Evolutionary conservation across 768 basidiomycete genomes (phyloP).

Genomic region (Suillus plorans): DNA sequence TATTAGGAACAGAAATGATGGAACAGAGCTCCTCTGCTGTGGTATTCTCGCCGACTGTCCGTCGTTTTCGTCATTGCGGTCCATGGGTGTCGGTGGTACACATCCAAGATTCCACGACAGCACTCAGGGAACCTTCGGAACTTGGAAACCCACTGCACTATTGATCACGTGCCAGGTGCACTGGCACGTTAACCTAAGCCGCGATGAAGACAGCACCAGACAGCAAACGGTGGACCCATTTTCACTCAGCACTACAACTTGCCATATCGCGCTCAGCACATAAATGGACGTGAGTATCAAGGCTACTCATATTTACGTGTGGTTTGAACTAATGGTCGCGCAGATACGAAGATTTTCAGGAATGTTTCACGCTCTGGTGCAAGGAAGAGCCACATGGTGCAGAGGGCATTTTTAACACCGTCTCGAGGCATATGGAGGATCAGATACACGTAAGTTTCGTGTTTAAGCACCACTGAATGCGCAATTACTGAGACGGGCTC

Average conservation of each 20-base stretch:
- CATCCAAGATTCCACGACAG: neutral
- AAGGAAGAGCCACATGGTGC: conserved; percentile 66
- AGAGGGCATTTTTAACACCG: conserved; percentile 58
- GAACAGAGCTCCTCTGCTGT: conserved; percentile 59
- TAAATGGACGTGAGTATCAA: conserved; percentile 49
- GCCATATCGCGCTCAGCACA: conserved; percentile 51
- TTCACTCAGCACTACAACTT: conserved; percentile 52
- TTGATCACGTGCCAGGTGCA: conserved; percentile 24
- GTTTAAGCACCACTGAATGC: neutral
- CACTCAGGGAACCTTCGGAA: neutral
- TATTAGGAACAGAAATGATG: conserved; percentile 71
- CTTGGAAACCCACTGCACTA: neutral
- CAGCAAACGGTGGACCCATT: conserved; percentile 51
- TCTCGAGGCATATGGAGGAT: conserved; percentile 71
- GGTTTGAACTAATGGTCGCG: conserved; percentile 1
- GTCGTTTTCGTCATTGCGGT: conserved; percentile 27
- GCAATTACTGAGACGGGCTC: neutral
- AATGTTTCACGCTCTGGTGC: conserved; percentile 66
- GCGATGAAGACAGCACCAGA: conserved; percentile 22
- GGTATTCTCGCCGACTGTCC: conserved; percentile 23
- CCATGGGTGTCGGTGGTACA: conserved; percentile 21
- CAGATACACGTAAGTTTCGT: conserved; percentile 42
- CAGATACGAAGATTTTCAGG: conserved; percentile 53
- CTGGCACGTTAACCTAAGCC: neutral
- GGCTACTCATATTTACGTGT: neutral